Base-by-base conservation (phyloP, 352 stramenopile species). In the Aphanomyces cochlioides region DNA sequence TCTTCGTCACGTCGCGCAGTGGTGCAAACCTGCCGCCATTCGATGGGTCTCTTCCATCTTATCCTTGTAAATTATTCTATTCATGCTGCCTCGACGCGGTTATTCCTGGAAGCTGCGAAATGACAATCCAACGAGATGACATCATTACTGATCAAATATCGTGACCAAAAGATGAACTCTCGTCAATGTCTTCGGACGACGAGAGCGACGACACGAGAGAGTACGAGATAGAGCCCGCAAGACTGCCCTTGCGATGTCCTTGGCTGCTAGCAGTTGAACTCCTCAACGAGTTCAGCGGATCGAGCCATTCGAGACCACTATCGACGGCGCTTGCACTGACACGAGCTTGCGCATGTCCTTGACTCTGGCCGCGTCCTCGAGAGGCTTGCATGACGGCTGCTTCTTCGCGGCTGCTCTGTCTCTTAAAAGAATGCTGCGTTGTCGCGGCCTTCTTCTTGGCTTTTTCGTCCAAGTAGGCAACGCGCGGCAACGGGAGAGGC, bases 271-370 rank as follows among this genome's bases (percentile, higher is more conserved):
- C 50, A 8, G 36, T 28, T 17, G 50, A 58, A 3, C 17, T 58
- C 17, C 50, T 17, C 8, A 58, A 58, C 21, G 50, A 58, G 17
- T 58, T 28, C 2, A 58, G 50, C 50, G 50, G 50, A 36, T 58
- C 50, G 15, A 58, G 21, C 50, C 50, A 58, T 12, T 58, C 50
- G 15, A 58, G 21, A 28, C 50, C 17, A n/a, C 10, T n/a, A n/a
- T 50, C 43, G 43, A 50, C 43, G 43, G 43, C 43, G 43, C 1
- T n/a, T 12, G 10, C 17, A 12, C 10, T 50, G 43, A n/a, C 43
- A n/a, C 17, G 43, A 50, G 10, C 43, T 12, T n/a, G 43, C 43
- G 28, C 43, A 50, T 12, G 10, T 50, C 43, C 17, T 50, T 50
- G 43, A n/a, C 43, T n/a, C 10, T n/a, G 43, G 10, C 17, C 10